phyloP scores from a whole-genome alignment of 179 eudicot genomes.

The Drosera spatulata region DNA sequence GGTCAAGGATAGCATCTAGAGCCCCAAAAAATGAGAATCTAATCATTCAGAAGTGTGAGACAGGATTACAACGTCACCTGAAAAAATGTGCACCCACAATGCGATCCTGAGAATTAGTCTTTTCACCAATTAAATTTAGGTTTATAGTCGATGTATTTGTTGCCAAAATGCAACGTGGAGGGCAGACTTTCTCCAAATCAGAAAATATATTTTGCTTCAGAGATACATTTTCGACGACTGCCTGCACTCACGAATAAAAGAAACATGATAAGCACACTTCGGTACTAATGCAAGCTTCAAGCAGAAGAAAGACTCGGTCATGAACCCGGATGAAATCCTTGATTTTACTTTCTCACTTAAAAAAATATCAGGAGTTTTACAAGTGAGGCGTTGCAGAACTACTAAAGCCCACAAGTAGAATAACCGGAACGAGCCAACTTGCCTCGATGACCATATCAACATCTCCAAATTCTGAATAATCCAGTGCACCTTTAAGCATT shows the following conservation, averaged over 20 bases:
- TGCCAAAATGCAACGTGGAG: slow-evolving; percentile 94
- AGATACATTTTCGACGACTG: slow-evolving; percentile 66
- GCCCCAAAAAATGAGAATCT: too few species aligned
- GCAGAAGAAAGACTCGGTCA: not conserved
- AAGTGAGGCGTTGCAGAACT: too few species aligned
- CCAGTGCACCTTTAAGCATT: slow-evolving; percentile 72
- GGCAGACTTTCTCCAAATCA: slow-evolving; percentile 76
- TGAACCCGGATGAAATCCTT: not conserved
- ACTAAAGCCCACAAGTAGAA: not conserved
- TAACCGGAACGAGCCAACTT: slow-evolving; percentile 7
- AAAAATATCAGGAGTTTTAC: too few species aligned
- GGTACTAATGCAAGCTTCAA: not conserved
- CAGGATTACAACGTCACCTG: slow-evolving; percentile 34
- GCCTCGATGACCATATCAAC: slow-evolving; percentile 99
- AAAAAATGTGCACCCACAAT: slow-evolving; percentile 94
- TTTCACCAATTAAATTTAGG: slow-evolving; percentile 64
- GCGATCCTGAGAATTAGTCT: slow-evolving; percentile 64
- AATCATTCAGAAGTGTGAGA: too few species aligned
- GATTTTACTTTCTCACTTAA: not conserved
- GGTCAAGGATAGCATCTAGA: too few species aligned
- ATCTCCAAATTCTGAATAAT: slow-evolving; percentile 73
- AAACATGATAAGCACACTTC: not conserved
- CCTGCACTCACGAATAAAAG: slow-evolving; percentile 30
- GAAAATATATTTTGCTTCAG: slow-evolving; percentile 74
- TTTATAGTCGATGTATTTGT: slow-evolving; percentile 91